These are phyloP conservation scores for Ceratobasidium sp. DNA, from an alignment of 1,284 basidiomycete genomes.

Conservation along the genomic window DNA sequence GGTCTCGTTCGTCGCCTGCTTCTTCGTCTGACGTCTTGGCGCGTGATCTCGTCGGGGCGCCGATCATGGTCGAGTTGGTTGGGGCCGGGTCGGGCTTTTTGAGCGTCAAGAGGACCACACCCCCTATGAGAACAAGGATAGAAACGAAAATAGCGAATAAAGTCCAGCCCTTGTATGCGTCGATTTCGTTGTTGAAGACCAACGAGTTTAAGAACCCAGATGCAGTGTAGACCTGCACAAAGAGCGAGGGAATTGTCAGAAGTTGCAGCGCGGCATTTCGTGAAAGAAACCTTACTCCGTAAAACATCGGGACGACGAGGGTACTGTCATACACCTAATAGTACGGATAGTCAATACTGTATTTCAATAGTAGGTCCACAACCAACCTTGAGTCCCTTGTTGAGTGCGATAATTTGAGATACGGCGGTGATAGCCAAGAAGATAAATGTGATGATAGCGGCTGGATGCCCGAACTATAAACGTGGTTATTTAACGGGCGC, in stretches of 20 bases:
- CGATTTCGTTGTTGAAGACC: constrained; percentile 81
- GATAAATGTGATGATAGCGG: constrained; percentile 83
- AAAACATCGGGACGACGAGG: constrained; percentile 76
- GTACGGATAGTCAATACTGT: too few species aligned
- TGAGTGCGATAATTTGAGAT: constrained; percentile 88
- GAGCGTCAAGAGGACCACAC: constrained; percentile 84
- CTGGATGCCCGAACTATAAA: constrained; percentile 70
- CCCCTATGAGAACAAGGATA: constrained; percentile 82
- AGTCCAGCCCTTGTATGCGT: constrained; percentile 79
- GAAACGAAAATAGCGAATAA: constrained; percentile 86
- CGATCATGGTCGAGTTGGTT: constrained; percentile 43
- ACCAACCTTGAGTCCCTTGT: constrained; percentile 75
- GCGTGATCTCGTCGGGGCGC: constrained; percentile 7
- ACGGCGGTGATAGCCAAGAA: constrained; percentile 82
- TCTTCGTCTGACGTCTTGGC: constrained; percentile 35
- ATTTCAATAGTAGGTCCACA: too few species aligned
- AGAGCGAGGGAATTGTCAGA: too few species aligned
- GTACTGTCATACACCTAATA: constrained; percentile 55
- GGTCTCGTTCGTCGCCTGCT: constrained; percentile 53
- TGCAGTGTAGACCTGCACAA: constrained; percentile 28
- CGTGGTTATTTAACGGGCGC: background rate
- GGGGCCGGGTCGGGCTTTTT: constrained; percentile 73
- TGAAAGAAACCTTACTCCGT: constrained; percentile 68
- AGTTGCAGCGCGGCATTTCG: background rate
- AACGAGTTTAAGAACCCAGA: constrained; percentile 69